These are phyloP conservation scores for Lactarius akahatsu DNA, from an alignment of 768 basidiomycete species.

Conservation along the genomic window DNA sequence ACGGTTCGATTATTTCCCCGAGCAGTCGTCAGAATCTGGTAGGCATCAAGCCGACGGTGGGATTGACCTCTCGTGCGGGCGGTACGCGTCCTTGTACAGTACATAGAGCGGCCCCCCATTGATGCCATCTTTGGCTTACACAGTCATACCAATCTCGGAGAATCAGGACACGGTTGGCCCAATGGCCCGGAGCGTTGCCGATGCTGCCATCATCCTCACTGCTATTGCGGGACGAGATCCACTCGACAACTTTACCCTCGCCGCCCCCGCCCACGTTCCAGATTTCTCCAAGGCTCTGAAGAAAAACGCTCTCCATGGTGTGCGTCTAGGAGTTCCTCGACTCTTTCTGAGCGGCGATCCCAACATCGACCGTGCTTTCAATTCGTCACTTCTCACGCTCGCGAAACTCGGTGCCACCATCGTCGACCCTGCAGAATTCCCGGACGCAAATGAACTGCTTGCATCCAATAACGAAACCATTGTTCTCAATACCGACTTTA, in stretches of 20 bases:
- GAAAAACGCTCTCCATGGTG: slow-evolving; percentile 46
- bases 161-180: slow-evolving; percentile 64
- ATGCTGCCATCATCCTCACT: slow-evolving; percentile 55
- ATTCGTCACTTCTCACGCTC: slow-evolving; percentile 41
- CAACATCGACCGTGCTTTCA: slow-evolving; percentile 40
- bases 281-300: slow-evolving; percentile 57
- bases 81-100: slow-evolving; percentile 37
- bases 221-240: slow-evolving; percentile 47
- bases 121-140: background rate
- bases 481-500: slow-evolving; percentile 57
- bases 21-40: slow-evolving; percentile 52
- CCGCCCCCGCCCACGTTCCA: slow-evolving; percentile 50
- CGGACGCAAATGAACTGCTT: slow-evolving; percentile 48
- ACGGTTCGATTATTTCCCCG: slow-evolving; percentile 49
- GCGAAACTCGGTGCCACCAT: slow-evolving; percentile 47
- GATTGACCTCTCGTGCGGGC: slow-evolving; percentile 57
- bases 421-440: slow-evolving; percentile 63
- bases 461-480: slow-evolving; percentile 53
- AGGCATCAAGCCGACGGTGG: slow-evolving; percentile 61
- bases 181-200: slow-evolving; percentile 51
- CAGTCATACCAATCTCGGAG: slow-evolving; percentile 51
- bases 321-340: slow-evolving; percentile 48
- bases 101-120: background rate
- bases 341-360: slow-evolving; percentile 34
- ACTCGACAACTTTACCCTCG: slow-evolving; percentile 42